A percentile compares a stretch with the other conserved stretches of the same genome.
Conservation (phyloP, 768 basidiomycete genomes). For the Cubamyces lactineus region DNA sequence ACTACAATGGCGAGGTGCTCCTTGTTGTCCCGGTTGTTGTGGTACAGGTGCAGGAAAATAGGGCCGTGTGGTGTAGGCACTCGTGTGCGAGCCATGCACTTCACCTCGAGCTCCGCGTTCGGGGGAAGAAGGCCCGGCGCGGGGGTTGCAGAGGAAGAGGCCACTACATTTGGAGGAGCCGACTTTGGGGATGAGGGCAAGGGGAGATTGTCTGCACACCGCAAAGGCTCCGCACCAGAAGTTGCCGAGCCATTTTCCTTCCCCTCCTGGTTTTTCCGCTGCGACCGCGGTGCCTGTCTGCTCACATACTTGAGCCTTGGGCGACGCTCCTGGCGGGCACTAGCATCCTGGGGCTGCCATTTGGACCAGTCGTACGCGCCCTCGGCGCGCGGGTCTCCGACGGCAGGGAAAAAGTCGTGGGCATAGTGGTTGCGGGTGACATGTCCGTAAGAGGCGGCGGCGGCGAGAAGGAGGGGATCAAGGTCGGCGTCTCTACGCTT, state of each 20-base stretch:
- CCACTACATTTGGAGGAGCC: not conserved
- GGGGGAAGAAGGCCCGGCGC: constrained; percentile 26
- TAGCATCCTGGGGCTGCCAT: constrained; percentile 49
- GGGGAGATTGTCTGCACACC: constrained; percentile 42
- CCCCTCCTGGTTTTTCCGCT: constrained; percentile 49
- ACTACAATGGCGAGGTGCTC: constrained; percentile 96
- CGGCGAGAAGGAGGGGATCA: constrained; percentile 80
- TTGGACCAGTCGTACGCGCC: constrained; percentile 63
- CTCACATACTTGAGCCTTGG: constrained; percentile 63
- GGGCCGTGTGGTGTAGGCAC: constrained; percentile 96
- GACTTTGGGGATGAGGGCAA: constrained; percentile 34
- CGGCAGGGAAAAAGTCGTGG: constrained; percentile 74
- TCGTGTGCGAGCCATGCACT: constrained; percentile 95
- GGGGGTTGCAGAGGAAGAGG: constrained; percentile 14
- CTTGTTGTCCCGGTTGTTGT: constrained; percentile 89
- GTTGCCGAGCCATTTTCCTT: constrained; percentile 56
- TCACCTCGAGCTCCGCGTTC: constrained; percentile 59
- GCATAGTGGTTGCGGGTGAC: constrained; percentile 86
- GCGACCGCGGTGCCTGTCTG: constrained; percentile 72
- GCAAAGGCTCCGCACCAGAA: constrained; percentile 41
- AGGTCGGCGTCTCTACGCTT: constrained; percentile 71
- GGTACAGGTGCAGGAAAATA: constrained; percentile 92
- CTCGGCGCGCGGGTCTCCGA: constrained; percentile 54
- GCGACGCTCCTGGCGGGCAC: constrained; percentile 44
- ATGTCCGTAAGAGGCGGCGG: constrained; percentile 73